A percentile compares a stretch with the other conserved stretches of the same genome.
phyloP scores from a whole-genome alignment of 345 rosid species.

The Eucalyptus marginata region DNA sequence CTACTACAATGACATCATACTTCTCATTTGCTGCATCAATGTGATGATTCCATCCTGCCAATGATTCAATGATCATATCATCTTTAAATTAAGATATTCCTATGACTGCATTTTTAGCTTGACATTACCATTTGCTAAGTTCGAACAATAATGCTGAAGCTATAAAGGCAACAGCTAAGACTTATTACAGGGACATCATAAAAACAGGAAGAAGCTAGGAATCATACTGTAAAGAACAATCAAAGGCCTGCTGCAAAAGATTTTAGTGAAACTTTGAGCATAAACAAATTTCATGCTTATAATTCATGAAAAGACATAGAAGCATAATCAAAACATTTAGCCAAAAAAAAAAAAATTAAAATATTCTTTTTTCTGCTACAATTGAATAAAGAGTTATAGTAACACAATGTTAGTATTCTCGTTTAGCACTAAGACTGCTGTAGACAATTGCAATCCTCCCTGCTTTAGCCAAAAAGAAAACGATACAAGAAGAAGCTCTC shows the following conservation, averaged over 20 bases:
- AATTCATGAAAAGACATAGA: background rate
- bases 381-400: background rate
- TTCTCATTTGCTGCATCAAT: constrained; percentile 36
- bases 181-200: background rate
- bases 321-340: background rate
- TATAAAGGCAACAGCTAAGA: background rate
- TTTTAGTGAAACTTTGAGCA: background rate
- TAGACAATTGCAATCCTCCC: background rate
- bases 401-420: background rate
- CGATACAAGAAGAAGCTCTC: background rate
- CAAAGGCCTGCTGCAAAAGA: background rate
- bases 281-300: background rate
- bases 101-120: background rate
- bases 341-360: background rate
- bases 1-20: constrained; percentile 85
- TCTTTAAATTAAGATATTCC: background rate
- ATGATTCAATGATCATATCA: background rate
- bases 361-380: background rate
- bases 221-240: background rate
- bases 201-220: background rate
- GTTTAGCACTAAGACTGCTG: background rate
- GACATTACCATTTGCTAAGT: background rate
- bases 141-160: background rate
- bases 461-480: background rate
- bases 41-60: constrained; percentile 19